A percentile compares a stretch with the other conserved stretches of the same genome.
Conservation (phyloP, 176 grass and related monocot genomes). For the Rhynchospora pubera region DNA sequence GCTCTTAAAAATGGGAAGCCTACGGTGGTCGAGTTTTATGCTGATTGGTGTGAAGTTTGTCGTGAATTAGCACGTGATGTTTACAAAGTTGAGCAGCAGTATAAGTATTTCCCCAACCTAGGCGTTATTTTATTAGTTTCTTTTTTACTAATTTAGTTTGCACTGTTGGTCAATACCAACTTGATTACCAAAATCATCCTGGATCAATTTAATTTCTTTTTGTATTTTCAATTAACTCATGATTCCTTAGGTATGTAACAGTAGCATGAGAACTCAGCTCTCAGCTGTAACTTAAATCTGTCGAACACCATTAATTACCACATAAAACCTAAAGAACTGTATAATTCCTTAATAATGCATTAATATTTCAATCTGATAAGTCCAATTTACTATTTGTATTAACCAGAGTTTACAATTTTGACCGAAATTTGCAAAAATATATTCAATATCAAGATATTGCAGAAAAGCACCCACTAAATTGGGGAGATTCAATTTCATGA, state of each 20-base stretch:
- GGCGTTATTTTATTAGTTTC: not conserved
- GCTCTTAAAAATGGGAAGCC: constrained; percentile 89
- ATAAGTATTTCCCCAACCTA: constrained; percentile 40
- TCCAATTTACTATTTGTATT: not conserved
- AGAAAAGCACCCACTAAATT: not conserved
- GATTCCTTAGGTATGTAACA: not conserved
- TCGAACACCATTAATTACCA: not conserved
- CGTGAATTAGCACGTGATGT: constrained; percentile 74
- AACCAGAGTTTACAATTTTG: not conserved
- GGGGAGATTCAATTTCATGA: not conserved
- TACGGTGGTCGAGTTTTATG: constrained; percentile 94
- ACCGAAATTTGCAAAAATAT: not conserved
- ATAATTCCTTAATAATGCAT: not conserved
- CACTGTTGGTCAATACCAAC: not conserved
- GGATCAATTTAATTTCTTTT: not conserved
- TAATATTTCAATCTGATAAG: not conserved
- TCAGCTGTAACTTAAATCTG: not conserved
- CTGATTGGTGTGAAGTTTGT: constrained; percentile 98
- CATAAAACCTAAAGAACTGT: not conserved
- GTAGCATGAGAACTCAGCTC: not conserved
- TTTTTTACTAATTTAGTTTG: constrained; percentile 1
- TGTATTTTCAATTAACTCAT: not conserved
- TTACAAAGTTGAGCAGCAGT: constrained; percentile 75
- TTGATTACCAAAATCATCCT: not conserved
- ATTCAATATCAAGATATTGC: not conserved